phyloP scores from a whole-genome alignment of 2,329 filamentous ascomycete genomes.

The Onygenales sp. region DNA sequence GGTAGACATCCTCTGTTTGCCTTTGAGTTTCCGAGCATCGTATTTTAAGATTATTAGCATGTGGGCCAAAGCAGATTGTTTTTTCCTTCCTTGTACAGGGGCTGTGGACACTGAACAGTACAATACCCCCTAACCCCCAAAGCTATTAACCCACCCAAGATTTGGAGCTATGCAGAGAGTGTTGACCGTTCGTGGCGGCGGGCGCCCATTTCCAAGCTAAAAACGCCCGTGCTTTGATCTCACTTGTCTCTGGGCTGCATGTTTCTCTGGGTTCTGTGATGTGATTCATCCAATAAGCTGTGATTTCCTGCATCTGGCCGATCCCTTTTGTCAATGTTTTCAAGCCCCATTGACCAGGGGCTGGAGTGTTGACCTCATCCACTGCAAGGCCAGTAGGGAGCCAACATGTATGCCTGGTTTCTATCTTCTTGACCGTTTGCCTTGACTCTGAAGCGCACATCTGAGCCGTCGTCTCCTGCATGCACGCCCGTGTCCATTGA shows the following conservation, averaged over 20 bases:
- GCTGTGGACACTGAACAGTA: not conserved
- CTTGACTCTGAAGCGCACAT: not conserved
- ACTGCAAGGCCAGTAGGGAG: not conserved
- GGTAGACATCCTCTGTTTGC: not conserved
- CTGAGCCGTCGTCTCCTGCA: constrained; percentile 1
- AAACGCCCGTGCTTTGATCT: constrained; percentile 8
- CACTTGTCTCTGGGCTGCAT: constrained; percentile 9
- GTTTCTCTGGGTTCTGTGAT: constrained; percentile 14
- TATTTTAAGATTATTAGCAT: not conserved
- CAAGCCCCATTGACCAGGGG: constrained; percentile 2
- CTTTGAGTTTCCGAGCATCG: not conserved
- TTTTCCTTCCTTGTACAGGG: too few species aligned
- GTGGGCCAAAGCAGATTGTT: too few species aligned
- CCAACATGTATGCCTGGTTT: constrained; percentile 1
- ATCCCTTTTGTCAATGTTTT: constrained; percentile 9
- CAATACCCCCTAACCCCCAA: not conserved
- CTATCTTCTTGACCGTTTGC: not conserved
- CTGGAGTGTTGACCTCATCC: constrained; percentile 6
- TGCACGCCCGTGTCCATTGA: not conserved
- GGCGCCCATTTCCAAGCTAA: constrained; percentile 1
- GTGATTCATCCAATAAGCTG: constrained; percentile 21
- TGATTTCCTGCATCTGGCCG: constrained; percentile 17
- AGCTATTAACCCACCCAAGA: not conserved
- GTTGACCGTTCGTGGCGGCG: not conserved
- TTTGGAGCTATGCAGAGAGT: not conserved